Percentiles rank a stretch among this genome's conserved stretches.
Conservation (phyloP, 1,284 basidiomycete genomes). For the Vanrija pseudolonga region DNA sequence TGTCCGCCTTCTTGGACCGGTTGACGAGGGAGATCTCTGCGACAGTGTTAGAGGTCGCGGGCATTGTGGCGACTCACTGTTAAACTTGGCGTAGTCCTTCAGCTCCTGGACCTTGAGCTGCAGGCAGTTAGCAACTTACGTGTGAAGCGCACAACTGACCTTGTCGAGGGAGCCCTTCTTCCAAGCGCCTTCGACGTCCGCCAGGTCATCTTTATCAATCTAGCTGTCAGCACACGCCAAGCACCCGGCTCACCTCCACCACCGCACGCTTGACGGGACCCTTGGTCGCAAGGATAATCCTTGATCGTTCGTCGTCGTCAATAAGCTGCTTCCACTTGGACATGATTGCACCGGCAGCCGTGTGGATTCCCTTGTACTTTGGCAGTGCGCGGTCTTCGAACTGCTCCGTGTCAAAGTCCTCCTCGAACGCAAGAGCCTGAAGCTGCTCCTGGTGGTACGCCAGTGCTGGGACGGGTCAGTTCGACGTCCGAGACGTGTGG, state of each 20-base stretch:
- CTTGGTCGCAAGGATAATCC: conserved; percentile 29
- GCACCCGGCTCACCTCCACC: conserved; percentile 12
- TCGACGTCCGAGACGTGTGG: conserved; percentile 8
- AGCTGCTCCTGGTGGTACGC: conserved; percentile 85
- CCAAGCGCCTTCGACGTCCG: conserved; percentile 64
- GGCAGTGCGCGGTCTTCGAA: conserved; percentile 79
- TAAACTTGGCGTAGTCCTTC: conserved; percentile 54
- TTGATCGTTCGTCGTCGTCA: conserved; percentile 60
- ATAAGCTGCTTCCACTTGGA: conserved; percentile 69
- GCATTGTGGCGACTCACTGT: conserved; percentile 21
- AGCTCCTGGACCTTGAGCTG: conserved; percentile 74
- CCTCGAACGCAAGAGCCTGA: conserved; percentile 85
- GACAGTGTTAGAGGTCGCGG: not conserved
- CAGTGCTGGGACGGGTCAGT: conserved; percentile 49
- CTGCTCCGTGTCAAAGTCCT: conserved; percentile 69
- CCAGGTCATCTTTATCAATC: conserved; percentile 65
- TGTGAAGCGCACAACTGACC: conserved; percentile 51
- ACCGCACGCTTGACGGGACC: conserved; percentile 20
- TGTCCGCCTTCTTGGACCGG: conserved; percentile 39
- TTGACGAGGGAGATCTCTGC: conserved; percentile 33
- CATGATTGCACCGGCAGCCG: conserved; percentile 73
- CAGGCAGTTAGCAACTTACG: conserved; percentile 10
- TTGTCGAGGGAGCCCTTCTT: conserved; percentile 61
- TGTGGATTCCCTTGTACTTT: conserved; percentile 71
- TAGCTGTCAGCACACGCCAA: conserved; percentile 36